Conservation (phyloP, 2,329 filamentous ascomycete species). For the Aspergillus hortae region DNA sequence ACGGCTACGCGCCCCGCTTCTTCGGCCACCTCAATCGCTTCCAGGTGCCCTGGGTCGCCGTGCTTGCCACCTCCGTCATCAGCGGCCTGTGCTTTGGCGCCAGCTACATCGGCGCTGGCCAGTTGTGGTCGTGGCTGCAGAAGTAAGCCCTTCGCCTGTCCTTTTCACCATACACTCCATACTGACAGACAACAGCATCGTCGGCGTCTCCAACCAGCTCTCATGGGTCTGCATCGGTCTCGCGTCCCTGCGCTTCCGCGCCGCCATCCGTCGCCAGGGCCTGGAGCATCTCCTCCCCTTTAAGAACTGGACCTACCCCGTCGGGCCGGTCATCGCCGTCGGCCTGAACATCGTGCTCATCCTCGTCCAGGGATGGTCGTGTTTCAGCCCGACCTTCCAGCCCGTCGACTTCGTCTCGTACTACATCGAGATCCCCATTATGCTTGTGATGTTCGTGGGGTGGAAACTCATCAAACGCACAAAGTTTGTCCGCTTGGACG, state of each 20-base stretch:
- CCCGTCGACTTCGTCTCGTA: conserved; percentile 60
- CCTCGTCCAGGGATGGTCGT: conserved; percentile 58
- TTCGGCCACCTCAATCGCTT: conserved; percentile 52
- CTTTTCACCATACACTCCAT: not conserved
- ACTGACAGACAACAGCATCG: conserved; percentile 43
- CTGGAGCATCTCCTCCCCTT: conserved; percentile 61
- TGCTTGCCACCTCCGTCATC: conserved; percentile 52
- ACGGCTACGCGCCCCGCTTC: conserved; percentile 54
- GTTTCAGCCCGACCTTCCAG: conserved; percentile 58
- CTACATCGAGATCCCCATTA: conserved; percentile 61
- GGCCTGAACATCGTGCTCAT: conserved; percentile 58
- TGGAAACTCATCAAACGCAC: conserved; percentile 56
- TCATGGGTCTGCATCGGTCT: conserved; percentile 62
- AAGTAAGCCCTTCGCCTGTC: conserved; percentile 43
- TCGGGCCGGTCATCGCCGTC: conserved; percentile 56
- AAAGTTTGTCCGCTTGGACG: conserved; percentile 41
- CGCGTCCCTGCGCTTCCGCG: conserved; percentile 63
- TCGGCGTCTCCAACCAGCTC: conserved; percentile 65
- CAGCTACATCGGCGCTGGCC: conserved; percentile 62
- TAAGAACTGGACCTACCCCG: conserved; percentile 65
- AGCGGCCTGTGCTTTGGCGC: conserved; percentile 62
- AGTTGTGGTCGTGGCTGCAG: conserved; percentile 65
- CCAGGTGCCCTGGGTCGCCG: conserved; percentile 53
- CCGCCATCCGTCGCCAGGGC: conserved; percentile 55
- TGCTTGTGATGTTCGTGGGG: conserved; percentile 52